phyloP scores from a whole-genome alignment of 306 rosid species.

The Dryas alaskensis region DNA sequence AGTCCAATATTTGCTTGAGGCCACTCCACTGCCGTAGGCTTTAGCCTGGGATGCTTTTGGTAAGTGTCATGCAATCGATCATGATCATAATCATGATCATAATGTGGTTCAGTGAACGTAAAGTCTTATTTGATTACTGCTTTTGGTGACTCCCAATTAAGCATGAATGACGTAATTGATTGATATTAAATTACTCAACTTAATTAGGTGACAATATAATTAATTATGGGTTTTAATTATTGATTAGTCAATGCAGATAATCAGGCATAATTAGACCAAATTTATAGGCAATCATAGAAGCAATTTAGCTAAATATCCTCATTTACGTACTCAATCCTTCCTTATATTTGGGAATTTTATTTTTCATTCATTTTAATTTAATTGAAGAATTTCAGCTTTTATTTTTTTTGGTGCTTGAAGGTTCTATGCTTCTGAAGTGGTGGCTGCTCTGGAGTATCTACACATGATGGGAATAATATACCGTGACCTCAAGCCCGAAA shows the following conservation, averaged over 20 bases:
- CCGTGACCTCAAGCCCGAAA: slow-evolving; percentile 62
- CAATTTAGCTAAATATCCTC: too few relatives aligned
- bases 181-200: too few relatives aligned
- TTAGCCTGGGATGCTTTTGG: not conserved
- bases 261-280: too few relatives aligned
- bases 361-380: not conserved
- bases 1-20: not conserved
- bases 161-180: not conserved
- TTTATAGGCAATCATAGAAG: too few relatives aligned
- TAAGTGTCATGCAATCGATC: not conserved
- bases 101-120: not conserved
- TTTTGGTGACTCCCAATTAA: not conserved
- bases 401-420: slow-evolving; percentile 14
- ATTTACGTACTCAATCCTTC: not conserved
- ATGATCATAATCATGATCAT: not conserved
- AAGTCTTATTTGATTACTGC: not conserved
- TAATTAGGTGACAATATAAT: too few relatives aligned
- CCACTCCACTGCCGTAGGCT: not conserved
- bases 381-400: not conserved
- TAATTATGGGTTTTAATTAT: too few relatives aligned
- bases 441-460: slow-evolving; percentile 50
- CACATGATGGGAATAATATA: slow-evolving; percentile 59
- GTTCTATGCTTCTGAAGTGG: slow-evolving; percentile 52
- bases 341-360: not conserved
- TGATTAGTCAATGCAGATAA: too few relatives aligned